These are phyloP conservation scores for Chrysosporium keratinophilum DNA, from an alignment of 2,329 filamentous ascomycete genomes.

Conservation along the genomic window DNA sequence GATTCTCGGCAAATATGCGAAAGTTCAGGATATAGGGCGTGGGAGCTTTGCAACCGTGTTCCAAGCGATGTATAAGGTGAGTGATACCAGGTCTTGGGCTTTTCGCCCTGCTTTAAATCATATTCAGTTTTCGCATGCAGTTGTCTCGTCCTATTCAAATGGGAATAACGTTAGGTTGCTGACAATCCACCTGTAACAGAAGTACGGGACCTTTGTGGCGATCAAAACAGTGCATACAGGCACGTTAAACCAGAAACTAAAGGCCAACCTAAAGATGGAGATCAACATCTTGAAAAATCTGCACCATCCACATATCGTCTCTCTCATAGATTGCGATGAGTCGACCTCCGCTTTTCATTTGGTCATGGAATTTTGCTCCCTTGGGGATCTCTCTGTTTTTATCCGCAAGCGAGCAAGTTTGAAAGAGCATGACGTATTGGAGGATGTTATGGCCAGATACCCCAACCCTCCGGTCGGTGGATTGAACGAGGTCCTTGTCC, in stretches of 20 bases:
- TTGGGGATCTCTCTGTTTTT: constrained; percentile 88
- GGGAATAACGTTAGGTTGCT: constrained; percentile 4
- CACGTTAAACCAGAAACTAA: constrained; percentile 89
- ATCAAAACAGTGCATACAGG: constrained; percentile 92
- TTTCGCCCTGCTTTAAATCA: background rate
- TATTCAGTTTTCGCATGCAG: background rate
- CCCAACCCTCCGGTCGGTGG: constrained; percentile 72
- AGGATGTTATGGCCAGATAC: constrained; percentile 88
- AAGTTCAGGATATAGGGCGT: constrained; percentile 85
- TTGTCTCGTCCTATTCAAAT: background rate
- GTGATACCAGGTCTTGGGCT: constrained; percentile 24
- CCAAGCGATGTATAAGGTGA: constrained; percentile 71
- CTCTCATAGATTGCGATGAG: constrained; percentile 88
- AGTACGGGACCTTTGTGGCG: constrained; percentile 70
- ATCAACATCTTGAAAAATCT: constrained; percentile 91
- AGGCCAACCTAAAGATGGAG: constrained; percentile 89
- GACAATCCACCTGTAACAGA: constrained; percentile 7
- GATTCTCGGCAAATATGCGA: constrained; percentile 63
- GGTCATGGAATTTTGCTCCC: constrained; percentile 96
- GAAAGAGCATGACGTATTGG: constrained; percentile 65
- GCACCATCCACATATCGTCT: constrained; percentile 92
- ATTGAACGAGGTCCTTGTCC: constrained; percentile 91
- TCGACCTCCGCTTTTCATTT: constrained; percentile 77
- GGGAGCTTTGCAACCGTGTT: constrained; percentile 97
- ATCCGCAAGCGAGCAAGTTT: constrained; percentile 88